phyloP scores from a whole-genome alignment of 139 green algal genomes.

The Tetradesmus lagerheimii region DNA sequence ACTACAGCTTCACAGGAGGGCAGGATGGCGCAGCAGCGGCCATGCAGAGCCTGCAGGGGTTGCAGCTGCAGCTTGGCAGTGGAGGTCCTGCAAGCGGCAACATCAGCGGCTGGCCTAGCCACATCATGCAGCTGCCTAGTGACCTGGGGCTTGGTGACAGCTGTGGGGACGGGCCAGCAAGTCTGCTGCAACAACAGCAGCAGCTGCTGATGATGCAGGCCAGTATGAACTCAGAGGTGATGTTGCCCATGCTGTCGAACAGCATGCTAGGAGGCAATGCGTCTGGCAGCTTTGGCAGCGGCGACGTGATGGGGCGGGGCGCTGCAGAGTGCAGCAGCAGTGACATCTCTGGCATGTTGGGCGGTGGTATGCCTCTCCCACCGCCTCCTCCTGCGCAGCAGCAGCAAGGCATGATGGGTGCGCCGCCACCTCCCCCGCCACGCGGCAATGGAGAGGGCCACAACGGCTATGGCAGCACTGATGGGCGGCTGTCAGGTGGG shows the following conservation, averaged over 20 bases:
- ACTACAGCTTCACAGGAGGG: neutral
- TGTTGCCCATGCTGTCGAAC: neutral
- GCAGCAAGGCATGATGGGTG: constrained; percentile 2
- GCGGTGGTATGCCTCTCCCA: neutral
- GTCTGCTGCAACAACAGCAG: neutral
- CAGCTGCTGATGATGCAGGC: neutral
- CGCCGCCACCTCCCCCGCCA: constrained; percentile 3
- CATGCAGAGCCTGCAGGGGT: neutral
- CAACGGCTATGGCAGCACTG: neutral
- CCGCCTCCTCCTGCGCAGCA: neutral
- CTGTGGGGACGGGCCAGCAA: neutral
- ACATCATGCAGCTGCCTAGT: neutral
- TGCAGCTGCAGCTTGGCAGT: constrained; percentile 13
- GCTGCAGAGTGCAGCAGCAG: neutral
- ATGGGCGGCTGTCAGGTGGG: constrained; percentile 23
- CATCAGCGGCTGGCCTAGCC: neutral
- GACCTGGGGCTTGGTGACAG: neutral
- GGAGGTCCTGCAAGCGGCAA: neutral
- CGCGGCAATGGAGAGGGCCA: neutral
- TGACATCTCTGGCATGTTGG: neutral
- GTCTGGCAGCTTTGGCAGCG: neutral
- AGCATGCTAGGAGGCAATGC: neutral
- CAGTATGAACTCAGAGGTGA: neutral
- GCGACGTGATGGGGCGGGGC: neutral
- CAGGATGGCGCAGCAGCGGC: neutral